Conservation (phyloP, 2,329 filamentous ascomycete species). For the Leptosphaerulina australis region DNA sequence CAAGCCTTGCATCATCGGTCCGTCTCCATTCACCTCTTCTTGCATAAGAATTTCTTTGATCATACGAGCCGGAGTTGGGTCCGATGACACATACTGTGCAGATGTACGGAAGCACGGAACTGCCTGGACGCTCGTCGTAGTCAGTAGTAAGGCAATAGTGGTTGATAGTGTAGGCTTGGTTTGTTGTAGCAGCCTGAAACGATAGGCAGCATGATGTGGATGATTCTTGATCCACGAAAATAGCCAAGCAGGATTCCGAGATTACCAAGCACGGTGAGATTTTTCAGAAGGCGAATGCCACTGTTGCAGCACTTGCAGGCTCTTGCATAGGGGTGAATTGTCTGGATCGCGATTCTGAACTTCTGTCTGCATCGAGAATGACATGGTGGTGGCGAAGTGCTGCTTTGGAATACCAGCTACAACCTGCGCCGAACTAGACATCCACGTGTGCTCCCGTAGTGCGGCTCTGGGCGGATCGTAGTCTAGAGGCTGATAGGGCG, state of each 20-base stretch:
- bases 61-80: constrained; percentile 6
- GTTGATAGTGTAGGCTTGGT: constrained; percentile 1
- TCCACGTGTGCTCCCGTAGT: constrained; percentile 15
- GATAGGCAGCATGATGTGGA: not conserved
- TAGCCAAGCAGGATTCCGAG: not conserved
- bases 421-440: not conserved
- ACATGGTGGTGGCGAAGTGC: not conserved
- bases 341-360: no score
- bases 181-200: constrained; percentile 7
- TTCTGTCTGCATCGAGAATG: no score
- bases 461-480: constrained; percentile 2
- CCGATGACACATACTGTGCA: not conserved
- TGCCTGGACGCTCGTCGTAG: not conserved
- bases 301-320: not conserved
- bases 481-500: not conserved
- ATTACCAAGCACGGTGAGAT: not conserved
- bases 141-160: not conserved
- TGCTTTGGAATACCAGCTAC: not conserved
- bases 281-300: not conserved
- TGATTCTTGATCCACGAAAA: not conserved
- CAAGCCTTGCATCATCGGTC: constrained; percentile 2
- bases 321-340: not conserved
- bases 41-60: not conserved
- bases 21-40: not conserved
- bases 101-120: not conserved